Evolutionary conservation across 768 basidiomycete species (phyloP), one percentile per base, ranked within the genome.

Genomic region (Pisolithus tinctorius): DNA sequence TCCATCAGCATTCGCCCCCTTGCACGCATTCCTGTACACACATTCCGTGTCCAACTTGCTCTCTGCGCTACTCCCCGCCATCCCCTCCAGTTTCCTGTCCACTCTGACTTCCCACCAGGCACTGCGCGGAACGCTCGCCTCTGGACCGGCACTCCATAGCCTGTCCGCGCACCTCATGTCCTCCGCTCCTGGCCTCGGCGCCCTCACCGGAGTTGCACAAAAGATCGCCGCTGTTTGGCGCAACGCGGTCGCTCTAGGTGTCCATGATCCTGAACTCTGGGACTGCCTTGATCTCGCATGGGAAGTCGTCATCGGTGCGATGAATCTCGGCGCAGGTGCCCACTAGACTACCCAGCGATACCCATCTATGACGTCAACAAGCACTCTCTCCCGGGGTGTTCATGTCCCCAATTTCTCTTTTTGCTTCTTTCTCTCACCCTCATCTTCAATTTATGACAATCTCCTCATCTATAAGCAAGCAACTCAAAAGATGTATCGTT

Each of bases 1-100:
- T 5, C 82, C 86, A 9, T 66, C 72, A 2, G 76, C 79, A 10
- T 90, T 83, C 71, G 71, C 79, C 2, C 65, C 74, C 30, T 71
- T 92, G 27, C 73, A 78, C 48, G 64, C 73, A 11, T 91, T 79
- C 71, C 73, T 91, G 49, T 89, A 91, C 68, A 82, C 78, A 10
- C 82, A 81, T 53, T 71, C 78, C 48, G 53, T 73, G 1, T 63
- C 72, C n/a, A 58, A 61, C 37, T 73, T 92, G 23, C 71, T 87
- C 53, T 65, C 69, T 9, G 61, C 74, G 3, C 72, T 88, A 39
- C 58, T 76, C 53, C 67, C 75, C 67, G 50, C 59, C 39, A 31
- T 59, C 26, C 67, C 67, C n/a, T 53, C 54, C 14, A 45, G 60
- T 20, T 64, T 71, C 51, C 51, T 67, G 16, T 61, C 64, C 7